phyloP scores from a whole-genome alignment of 2,329 filamentous ascomycete species.

The Colletotrichum chlorophyti region DNA sequence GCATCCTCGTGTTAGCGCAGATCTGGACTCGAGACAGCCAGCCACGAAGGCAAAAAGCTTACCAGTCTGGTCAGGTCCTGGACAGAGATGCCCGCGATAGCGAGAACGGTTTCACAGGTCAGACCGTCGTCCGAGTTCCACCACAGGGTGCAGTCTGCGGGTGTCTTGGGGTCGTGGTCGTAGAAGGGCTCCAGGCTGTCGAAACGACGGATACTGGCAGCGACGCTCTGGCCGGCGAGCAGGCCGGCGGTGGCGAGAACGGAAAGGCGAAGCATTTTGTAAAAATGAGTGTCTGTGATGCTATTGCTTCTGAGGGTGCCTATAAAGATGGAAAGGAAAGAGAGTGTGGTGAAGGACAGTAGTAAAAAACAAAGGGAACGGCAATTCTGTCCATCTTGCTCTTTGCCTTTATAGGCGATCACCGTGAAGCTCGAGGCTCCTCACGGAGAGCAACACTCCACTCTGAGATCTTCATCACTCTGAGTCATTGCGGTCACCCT shows the following conservation, averaged over 20 bases:
- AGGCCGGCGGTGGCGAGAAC: not conserved
- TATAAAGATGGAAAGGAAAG: not conserved
- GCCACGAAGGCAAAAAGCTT: too few species aligned
- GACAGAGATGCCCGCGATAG: not conserved
- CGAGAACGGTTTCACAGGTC: not conserved
- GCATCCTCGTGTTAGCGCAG: not conserved
- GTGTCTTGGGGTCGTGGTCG: not conserved
- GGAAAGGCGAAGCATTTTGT: not conserved
- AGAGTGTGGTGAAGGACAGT: not conserved
- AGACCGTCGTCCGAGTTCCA: constrained; percentile 1
- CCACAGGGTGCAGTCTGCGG: not conserved
- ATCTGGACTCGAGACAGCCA: not conserved
- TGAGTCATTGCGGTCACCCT: too few species aligned
- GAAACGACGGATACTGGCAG: not conserved
- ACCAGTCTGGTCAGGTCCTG: not conserved
- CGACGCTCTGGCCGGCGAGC: not conserved
- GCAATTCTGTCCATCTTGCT: too few species aligned
- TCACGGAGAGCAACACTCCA: too few species aligned
- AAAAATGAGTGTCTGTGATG: not conserved
- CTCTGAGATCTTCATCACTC: too few species aligned
- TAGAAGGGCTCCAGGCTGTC: not conserved
- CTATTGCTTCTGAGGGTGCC: not conserved
- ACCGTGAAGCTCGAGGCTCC: too few species aligned
- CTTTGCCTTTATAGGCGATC: too few species aligned
- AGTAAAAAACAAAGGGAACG: too few species aligned